A percentile compares a stretch with the other conserved stretches of the same genome.
phyloP scores from a whole-genome alignment of 176 grass and related monocot genomes.

The Zizania latifolia region DNA sequence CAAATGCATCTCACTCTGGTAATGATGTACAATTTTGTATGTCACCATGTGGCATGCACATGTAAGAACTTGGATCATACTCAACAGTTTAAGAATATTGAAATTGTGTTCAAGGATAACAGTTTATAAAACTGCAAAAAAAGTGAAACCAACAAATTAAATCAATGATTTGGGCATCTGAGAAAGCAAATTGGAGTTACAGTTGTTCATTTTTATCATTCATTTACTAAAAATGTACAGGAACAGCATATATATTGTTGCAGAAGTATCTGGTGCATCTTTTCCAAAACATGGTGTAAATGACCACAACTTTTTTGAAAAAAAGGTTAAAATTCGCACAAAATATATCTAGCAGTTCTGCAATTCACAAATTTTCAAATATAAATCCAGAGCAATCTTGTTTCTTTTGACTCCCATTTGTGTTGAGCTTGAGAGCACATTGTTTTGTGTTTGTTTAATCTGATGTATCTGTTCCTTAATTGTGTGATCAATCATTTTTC shows the following conservation, averaged over 20 bases:
- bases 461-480: too few relatives aligned
- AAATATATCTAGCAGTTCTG: too few relatives aligned
- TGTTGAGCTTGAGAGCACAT: too few relatives aligned
- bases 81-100: neutral
- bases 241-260: neutral
- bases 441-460: too few relatives aligned
- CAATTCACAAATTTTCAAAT: too few relatives aligned
- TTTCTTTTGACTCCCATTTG: too few relatives aligned
- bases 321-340: too few relatives aligned
- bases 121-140: neutral
- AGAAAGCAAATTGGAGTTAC: neutral
- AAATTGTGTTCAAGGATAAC: neutral
- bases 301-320: too few relatives aligned
- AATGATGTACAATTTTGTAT: neutral
- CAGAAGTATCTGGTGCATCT: neutral
- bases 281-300: neutral
- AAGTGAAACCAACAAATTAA: neutral
- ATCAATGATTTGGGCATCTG: neutral
- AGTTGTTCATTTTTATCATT: neutral
- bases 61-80: neutral
- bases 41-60: neutral
- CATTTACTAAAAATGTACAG: neutral
- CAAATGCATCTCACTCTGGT: neutral
- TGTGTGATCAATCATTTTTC: too few relatives aligned
- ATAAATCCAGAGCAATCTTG: too few relatives aligned